These are phyloP conservation scores for Neofusicoccum cordaticola DNA, from an alignment of 2,329 filamentous ascomycete genomes.

Conservation along the genomic window DNA sequence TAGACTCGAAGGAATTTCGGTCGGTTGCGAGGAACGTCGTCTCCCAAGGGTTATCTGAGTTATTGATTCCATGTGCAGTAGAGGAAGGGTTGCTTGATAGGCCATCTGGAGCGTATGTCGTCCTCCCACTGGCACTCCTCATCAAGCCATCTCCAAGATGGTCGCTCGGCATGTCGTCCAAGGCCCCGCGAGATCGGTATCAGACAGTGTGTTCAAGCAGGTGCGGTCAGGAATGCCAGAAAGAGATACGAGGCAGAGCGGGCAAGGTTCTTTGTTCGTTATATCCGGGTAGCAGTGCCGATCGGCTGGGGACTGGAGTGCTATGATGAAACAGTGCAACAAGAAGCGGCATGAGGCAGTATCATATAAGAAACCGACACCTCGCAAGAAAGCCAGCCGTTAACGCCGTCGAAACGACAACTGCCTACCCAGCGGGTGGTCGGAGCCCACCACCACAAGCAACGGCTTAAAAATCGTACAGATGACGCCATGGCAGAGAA, in stretches of 20 bases:
- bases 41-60: neutral
- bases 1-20: neutral
- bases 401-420: neutral
- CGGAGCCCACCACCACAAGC: neutral
- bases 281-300: neutral
- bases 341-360: neutral
- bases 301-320: neutral
- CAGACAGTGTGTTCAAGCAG: neutral
- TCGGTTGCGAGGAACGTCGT: neutral
- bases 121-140: neutral
- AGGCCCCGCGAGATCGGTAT: neutral
- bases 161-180: neutral
- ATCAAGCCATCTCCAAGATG: neutral
- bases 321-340: neutral
- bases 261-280: neutral
- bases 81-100: neutral
- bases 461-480: neutral
- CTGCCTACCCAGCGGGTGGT: neutral
- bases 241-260: neutral
- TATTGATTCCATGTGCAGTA: neutral
- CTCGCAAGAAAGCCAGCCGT: neutral
- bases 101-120: neutral
- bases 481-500: neutral
- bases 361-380: neutral
- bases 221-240: neutral